Evolutionary conservation across 805 yeast species (phyloP).

Genomic region (Huiozyma naganishii): DNA sequence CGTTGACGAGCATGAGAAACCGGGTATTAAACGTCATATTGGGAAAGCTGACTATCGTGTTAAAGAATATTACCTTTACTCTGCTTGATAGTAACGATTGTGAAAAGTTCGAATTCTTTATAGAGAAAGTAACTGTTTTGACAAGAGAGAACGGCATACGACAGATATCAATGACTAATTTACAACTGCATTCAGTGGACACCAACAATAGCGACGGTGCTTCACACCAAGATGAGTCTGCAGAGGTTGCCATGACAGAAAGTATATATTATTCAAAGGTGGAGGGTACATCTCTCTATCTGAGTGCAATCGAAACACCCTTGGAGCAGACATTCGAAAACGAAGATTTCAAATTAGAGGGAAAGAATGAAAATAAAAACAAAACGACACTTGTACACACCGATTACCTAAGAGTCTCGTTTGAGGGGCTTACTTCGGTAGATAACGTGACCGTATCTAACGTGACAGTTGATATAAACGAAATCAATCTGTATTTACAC

Average conservation of each 20-base stretch:
- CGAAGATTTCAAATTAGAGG: conserved; percentile 16
- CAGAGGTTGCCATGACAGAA: conserved; percentile 28
- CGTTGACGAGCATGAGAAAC: conserved; percentile 44
- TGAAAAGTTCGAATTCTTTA: conserved; percentile 22
- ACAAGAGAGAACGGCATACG: conserved; percentile 3
- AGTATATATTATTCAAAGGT: conserved; percentile 59
- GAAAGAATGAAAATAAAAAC: neutral
- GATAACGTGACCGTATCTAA: conserved; percentile 26
- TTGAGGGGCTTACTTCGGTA: conserved; percentile 35
- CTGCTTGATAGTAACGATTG: conserved; percentile 35
- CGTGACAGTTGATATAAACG: conserved; percentile 30
- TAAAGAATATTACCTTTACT: conserved; percentile 37
- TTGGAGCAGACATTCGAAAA: conserved; percentile 9
- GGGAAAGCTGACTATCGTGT: conserved; percentile 43
- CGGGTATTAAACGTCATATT: conserved; percentile 59
- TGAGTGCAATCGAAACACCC: conserved; percentile 59
- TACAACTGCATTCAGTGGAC: neutral
- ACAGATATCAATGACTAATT: conserved; percentile 1
- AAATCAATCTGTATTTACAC: conserved; percentile 25
- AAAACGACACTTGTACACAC: conserved; percentile 13
- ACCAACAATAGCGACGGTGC: neutral
- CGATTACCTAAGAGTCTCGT: conserved; percentile 32
- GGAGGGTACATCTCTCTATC: conserved; percentile 58
- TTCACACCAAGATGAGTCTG: neutral
- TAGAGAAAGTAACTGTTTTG: conserved; percentile 17